Conservation (phyloP, 225 moss, liverwort and hornwort genomes). For the Bryum argenteum region DNA sequence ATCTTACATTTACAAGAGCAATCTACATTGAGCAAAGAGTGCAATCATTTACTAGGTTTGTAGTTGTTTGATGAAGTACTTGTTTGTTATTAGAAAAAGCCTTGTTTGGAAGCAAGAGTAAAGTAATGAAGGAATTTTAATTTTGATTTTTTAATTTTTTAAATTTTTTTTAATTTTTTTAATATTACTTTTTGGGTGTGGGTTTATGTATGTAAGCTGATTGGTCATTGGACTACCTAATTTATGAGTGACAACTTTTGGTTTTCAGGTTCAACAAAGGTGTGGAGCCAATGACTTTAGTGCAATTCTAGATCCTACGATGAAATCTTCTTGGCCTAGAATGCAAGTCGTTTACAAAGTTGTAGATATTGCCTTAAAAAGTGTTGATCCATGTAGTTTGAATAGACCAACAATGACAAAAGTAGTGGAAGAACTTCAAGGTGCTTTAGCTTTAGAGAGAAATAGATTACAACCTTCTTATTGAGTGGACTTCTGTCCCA, state of each 20-base stretch:
- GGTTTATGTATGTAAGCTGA: not conserved
- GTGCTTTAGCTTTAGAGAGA: conserved; percentile 5
- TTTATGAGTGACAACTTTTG: too few species aligned
- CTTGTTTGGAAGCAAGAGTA: not conserved
- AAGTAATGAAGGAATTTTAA: not conserved
- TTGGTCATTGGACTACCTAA: too few species aligned
- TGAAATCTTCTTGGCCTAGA: conserved; percentile 28
- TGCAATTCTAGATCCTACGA: conserved; percentile 35
- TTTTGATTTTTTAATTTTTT: not conserved
- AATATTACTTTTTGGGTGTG: not conserved
- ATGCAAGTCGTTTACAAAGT: conserved; percentile 51
- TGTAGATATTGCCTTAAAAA: conserved; percentile 47
- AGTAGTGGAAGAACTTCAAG: conserved; percentile 18
- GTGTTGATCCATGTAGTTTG: conserved; percentile 43
- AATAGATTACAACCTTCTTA: not conserved
- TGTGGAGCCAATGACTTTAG: conserved; percentile 30
- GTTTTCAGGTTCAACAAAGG: conserved; percentile 38
- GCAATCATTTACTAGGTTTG: too few species aligned
- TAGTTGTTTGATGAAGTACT: too few species aligned
- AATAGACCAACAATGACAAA: conserved; percentile 18
- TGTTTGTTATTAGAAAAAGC: too few species aligned
- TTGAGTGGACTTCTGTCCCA: too few species aligned
- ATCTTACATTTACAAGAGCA: too few species aligned
- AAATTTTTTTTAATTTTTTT: not conserved
- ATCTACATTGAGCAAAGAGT: too few species aligned